A percentile compares a stretch with the other conserved stretches of the same genome.
Evolutionary conservation across 2,329 filamentous ascomycete genomes (phyloP).

Genomic region (Claviceps humidiphila): DNA sequence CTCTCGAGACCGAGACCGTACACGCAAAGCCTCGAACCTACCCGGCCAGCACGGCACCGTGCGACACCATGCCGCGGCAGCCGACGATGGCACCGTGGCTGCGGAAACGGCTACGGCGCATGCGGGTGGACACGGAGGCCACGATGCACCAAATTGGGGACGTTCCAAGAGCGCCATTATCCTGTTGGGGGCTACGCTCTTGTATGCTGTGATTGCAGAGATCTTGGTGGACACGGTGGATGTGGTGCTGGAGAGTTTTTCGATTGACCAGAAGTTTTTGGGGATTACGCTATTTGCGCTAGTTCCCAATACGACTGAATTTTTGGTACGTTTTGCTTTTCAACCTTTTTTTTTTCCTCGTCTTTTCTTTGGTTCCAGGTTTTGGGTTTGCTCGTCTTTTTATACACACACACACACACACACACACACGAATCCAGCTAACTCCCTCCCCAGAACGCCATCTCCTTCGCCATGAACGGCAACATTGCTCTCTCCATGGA

Average conservation of each 20-base stretch:
- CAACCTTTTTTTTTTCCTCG: neutral
- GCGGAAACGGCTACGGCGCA: slow-evolving; percentile 21
- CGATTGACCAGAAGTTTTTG: slow-evolving; percentile 93
- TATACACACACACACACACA: no score
- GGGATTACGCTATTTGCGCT: slow-evolving; percentile 94
- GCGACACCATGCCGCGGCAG: slow-evolving; percentile 19
- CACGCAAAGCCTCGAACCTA: slow-evolving; percentile 24
- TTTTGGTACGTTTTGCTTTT: slow-evolving; percentile 50
- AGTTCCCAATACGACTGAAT: slow-evolving; percentile 96
- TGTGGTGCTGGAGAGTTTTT: slow-evolving; percentile 78
- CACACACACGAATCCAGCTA: neutral
- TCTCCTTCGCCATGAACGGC: slow-evolving; percentile 98
- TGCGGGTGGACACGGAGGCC: slow-evolving; percentile 48
- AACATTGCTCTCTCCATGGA: slow-evolving; percentile 99
- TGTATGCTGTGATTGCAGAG: slow-evolving; percentile 95
- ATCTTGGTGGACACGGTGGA: slow-evolving; percentile 96
- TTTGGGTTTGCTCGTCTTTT: no score
- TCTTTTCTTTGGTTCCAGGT: neutral
- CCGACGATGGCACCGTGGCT: slow-evolving; percentile 18
- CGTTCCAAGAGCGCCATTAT: slow-evolving; percentile 82
- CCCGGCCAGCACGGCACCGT: slow-evolving; percentile 13
- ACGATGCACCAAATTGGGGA: slow-evolving; percentile 98
- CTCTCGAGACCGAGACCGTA: slow-evolving; percentile 49
- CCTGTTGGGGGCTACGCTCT: slow-evolving; percentile 71
- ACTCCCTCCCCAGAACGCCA: slow-evolving; percentile 61